Evolutionary conservation across 2,329 filamentous ascomycete species (phyloP).

Genomic region (Pseudocercospora fuligena): DNA sequence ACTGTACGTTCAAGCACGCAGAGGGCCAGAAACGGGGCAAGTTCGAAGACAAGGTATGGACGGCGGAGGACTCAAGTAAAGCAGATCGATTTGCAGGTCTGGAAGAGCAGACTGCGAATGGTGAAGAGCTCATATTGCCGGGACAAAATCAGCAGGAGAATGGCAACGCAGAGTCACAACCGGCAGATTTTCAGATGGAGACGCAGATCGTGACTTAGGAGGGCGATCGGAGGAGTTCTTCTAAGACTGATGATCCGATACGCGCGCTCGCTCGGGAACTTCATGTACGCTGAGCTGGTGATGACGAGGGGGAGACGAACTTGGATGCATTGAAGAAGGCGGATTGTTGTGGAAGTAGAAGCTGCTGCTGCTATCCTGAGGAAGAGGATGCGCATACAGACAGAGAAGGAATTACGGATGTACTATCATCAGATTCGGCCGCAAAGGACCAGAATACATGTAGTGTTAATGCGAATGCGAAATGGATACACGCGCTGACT

Average conservation of each 20-base stretch:
- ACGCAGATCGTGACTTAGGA: slow-evolving; percentile 11
- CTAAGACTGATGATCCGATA: not conserved
- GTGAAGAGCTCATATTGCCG: slow-evolving; percentile 43
- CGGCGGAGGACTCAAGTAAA: slow-evolving; percentile 56
- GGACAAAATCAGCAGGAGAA: slow-evolving; percentile 27
- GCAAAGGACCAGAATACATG: not conserved
- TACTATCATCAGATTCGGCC: not conserved
- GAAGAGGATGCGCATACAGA: not conserved
- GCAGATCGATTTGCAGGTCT: slow-evolving; percentile 36
- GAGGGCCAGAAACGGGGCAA: slow-evolving; percentile 83
- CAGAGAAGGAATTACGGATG: not conserved
- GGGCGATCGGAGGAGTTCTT: not conserved
- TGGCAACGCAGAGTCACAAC: slow-evolving; percentile 15
- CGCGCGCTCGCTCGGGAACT: not conserved
- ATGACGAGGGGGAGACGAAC: not conserved
- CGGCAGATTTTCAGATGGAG: slow-evolving; percentile 7
- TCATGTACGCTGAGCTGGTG: not conserved
- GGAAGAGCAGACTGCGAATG: slow-evolving; percentile 28
- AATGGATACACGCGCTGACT: not conserved
- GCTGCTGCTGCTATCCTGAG: not conserved
- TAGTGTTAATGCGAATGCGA: not conserved
- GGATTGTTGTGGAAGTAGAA: not conserved
- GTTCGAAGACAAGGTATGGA: slow-evolving; percentile 92
- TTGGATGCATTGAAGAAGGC: not conserved
- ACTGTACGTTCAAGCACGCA: slow-evolving; percentile 85